These are phyloP conservation scores for Kodamaea hsintzibuensis DNA, from an alignment of 805 yeast genomes.

Conservation along the genomic window DNA sequence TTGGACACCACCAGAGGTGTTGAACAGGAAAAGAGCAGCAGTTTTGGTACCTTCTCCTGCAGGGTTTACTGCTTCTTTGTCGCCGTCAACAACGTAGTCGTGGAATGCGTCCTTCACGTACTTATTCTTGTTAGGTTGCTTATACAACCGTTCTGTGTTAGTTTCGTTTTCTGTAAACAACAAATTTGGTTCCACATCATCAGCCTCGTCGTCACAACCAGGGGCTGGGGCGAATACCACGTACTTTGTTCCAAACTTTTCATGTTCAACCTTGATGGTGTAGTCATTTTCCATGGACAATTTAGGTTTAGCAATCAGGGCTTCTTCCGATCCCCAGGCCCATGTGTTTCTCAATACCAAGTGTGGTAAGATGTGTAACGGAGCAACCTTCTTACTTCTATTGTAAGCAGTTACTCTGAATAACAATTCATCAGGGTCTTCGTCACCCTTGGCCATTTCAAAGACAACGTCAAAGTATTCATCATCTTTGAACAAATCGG, in stretches of 20 bases:
- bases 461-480: constrained; percentile 84
- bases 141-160: constrained; percentile 66
- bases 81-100: constrained; percentile 68
- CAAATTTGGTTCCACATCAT: constrained; percentile 74
- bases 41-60: constrained; percentile 75
- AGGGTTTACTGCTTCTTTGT: constrained; percentile 67
- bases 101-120: constrained; percentile 91
- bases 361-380: constrained; percentile 84
- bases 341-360: constrained; percentile 84
- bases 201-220: constrained; percentile 50
- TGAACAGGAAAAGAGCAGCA: constrained; percentile 81
- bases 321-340: constrained; percentile 78
- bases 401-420: constrained; percentile 89
- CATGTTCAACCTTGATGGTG: constrained; percentile 62
- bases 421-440: constrained; percentile 74
- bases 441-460: constrained; percentile 85
- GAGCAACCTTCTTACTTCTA: constrained; percentile 81
- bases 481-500: constrained; percentile 70
- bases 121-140: constrained; percentile 55
- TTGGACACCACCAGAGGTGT: constrained; percentile 74
- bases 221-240: constrained; percentile 83
- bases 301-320: constrained; percentile 48
- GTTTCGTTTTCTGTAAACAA: constrained; percentile 91
- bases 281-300: constrained; percentile 42
- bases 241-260: constrained; percentile 63